Percentiles rank a stretch among this genome's conserved stretches.
Conservation (phyloP, 305 asterid genomes). For the Petunia hybrid region DNA sequence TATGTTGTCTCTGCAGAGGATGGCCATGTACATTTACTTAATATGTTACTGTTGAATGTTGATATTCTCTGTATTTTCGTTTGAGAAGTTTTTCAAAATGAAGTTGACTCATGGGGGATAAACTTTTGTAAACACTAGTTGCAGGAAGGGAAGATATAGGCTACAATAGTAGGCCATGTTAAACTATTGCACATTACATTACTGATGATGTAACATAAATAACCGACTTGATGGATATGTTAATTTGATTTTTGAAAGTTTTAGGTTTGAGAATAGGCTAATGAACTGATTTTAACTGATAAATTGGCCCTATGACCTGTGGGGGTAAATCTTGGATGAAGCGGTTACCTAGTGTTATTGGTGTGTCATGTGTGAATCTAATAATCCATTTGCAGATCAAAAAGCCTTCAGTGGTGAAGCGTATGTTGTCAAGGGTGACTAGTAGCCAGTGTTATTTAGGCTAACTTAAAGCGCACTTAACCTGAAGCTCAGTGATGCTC, state of each 20-base stretch:
- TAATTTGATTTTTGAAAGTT: background rate
- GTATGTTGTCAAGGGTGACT: background rate
- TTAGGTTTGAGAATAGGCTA: background rate
- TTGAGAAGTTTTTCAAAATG: background rate
- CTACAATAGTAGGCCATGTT: background rate
- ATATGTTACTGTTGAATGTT: background rate
- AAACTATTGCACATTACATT: background rate
- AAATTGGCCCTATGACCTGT: background rate
- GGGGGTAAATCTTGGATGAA: background rate
- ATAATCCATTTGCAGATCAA: slow-evolving; percentile 2
- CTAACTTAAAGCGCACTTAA: too few relatives aligned
- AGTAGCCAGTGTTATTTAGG: too few relatives aligned
- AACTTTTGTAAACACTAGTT: slow-evolving; percentile 18
- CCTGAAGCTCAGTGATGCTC: too few relatives aligned
- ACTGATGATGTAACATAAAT: slow-evolving; percentile 1
- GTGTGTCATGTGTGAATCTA: background rate
- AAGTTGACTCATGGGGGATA: background rate
- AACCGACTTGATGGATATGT: background rate
- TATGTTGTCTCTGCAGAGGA: background rate
- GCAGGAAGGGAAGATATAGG: too few relatives aligned
- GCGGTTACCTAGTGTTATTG: background rate
- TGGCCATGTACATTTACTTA: background rate
- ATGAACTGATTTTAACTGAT: background rate
- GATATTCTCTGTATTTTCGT: background rate
- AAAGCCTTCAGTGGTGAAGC: background rate